These are phyloP conservation scores for Hirschfeldia incana DNA, from an alignment of 345 rosid genomes.

Conservation along the genomic window DNA sequence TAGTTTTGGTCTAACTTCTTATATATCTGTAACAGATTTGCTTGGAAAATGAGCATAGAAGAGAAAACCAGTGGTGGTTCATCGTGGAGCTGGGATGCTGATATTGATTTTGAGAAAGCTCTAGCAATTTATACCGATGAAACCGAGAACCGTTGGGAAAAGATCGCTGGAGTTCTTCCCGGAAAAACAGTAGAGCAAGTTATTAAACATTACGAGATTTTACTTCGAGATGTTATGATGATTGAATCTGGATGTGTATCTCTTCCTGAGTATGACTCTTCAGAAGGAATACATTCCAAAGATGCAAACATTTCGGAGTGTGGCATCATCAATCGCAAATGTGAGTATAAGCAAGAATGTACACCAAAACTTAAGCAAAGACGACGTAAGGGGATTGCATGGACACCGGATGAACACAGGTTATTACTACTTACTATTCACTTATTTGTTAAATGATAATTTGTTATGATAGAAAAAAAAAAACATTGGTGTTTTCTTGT, in stretches of 20 bases:
- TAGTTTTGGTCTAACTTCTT: constrained; percentile 9
- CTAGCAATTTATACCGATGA: constrained; percentile 64
- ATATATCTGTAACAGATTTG: not conserved
- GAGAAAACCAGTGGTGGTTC: constrained; percentile 53
- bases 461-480: not conserved
- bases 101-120: constrained; percentile 80
- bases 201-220: constrained; percentile 57
- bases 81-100: constrained; percentile 72
- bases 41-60: constrained; percentile 50
- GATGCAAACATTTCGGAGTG: constrained; percentile 45
- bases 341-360: constrained; percentile 52
- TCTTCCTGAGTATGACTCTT: constrained; percentile 61
- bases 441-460: not conserved
- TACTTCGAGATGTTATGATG: constrained; percentile 58
- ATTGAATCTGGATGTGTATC: constrained; percentile 82
- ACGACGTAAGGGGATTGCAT: constrained; percentile 77
- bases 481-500: not conserved
- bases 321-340: constrained; percentile 39
- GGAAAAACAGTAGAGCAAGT: constrained; percentile 72
- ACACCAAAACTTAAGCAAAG: constrained; percentile 68
- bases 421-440: constrained; percentile 24
- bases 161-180: constrained; percentile 57
- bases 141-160: constrained; percentile 44
- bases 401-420: constrained; percentile 87
- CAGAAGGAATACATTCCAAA: constrained; percentile 56